phyloP scores from a whole-genome alignment of 2,329 filamentous ascomycete genomes.

The Niveomyces coronatus region DNA sequence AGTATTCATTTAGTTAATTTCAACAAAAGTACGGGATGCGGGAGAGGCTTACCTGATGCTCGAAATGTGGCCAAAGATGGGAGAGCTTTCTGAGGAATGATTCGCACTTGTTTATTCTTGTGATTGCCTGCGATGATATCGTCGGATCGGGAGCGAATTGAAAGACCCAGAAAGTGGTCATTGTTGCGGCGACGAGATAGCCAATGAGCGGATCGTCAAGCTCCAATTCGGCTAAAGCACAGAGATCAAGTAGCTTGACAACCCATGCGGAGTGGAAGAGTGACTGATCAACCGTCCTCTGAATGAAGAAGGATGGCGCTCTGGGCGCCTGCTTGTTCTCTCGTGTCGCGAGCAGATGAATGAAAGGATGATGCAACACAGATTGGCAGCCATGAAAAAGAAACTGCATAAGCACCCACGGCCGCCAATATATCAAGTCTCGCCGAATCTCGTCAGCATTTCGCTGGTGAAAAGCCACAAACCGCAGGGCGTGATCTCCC shows the following conservation, averaged over 20 bases:
- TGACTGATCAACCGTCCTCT: not conserved
- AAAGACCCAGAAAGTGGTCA: not conserved
- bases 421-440: not conserved
- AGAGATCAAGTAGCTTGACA: not conserved
- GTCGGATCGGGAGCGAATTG: not conserved
- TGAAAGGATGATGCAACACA: not conserved
- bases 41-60: not conserved
- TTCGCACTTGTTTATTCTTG: not conserved
- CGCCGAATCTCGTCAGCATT: not conserved
- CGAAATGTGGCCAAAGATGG: not conserved
- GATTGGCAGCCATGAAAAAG: not conserved
- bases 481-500: not conserved
- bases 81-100: not conserved
- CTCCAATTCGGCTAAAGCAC: not conserved
- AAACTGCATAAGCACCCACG: not conserved
- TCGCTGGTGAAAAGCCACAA: not conserved
- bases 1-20: not conserved
- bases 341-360: not conserved
- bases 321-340: not conserved
- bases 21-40: not conserved
- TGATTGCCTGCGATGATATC: not conserved
- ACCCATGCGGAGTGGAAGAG: not conserved
- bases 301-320: not conserved
- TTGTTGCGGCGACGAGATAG: not conserved
- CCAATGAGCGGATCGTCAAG: not conserved